A percentile compares a stretch with the other conserved stretches of the same genome.
phyloP scores from a whole-genome alignment of 768 basidiomycete genomes.

The Leccinum sublutescens region DNA sequence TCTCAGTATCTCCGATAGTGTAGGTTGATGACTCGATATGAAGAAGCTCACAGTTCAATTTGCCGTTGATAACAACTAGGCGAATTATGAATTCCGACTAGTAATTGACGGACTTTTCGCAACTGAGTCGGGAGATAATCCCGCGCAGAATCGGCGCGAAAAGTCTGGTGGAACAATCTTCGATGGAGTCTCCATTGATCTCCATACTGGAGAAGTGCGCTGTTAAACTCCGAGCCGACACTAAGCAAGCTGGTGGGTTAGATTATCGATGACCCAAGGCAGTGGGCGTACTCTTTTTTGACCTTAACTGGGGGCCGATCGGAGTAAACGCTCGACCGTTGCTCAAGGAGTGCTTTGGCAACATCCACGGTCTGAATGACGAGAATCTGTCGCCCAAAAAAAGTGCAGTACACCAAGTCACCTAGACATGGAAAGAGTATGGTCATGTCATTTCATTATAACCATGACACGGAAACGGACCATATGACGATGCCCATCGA shows the following conservation, averaged over 20 bases:
- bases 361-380: constrained; percentile 32
- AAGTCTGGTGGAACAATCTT: constrained; percentile 33
- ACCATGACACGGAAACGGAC: constrained; percentile 22
- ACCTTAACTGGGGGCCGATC: constrained; percentile 35
- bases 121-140: constrained; percentile 27
- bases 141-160: constrained; percentile 27
- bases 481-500: constrained; percentile 28
- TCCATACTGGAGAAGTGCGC: constrained; percentile 30
- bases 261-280: background rate
- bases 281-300: constrained; percentile 23
- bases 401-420: constrained; percentile 29
- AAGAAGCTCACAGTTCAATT: constrained; percentile 29
- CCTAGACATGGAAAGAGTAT: constrained; percentile 20
- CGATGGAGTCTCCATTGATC: constrained; percentile 33
- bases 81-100: constrained; percentile 20
- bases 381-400: constrained; percentile 34
- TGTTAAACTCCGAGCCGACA: constrained; percentile 32
- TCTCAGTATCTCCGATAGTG: constrained; percentile 4
- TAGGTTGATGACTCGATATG: background rate
- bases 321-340: constrained; percentile 37
- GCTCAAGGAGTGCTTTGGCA: constrained; percentile 37
- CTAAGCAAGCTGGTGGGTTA: constrained; percentile 12
- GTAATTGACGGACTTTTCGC: constrained; percentile 29
- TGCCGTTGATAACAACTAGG: constrained; percentile 29
- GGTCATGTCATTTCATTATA: background rate